Evolutionary conservation across 768 basidiomycete species (phyloP).

Genomic region (Naganishia onofrii): DNA sequence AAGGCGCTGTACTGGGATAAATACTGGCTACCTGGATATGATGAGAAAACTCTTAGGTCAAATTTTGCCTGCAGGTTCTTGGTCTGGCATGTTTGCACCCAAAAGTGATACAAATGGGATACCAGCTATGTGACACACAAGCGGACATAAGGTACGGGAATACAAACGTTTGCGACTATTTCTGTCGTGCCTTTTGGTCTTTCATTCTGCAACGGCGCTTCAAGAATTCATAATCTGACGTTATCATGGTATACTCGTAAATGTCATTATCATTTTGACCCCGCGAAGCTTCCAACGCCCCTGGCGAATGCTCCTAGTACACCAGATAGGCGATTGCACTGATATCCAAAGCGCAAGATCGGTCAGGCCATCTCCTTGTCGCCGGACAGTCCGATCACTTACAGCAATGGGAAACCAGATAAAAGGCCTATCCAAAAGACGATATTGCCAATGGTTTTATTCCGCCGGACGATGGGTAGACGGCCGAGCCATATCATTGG

Average conservation of each 20-base stretch:
- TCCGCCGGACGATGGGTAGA: slow-evolving; percentile 70
- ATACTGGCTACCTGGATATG: too few relatives aligned
- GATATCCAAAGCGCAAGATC: neutral
- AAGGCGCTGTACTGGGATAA: too few relatives aligned
- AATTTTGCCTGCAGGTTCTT: too few relatives aligned
- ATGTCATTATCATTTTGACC: neutral
- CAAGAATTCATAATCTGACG: too few relatives aligned
- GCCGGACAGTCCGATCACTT: slow-evolving; percentile 28
- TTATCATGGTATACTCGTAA: neutral
- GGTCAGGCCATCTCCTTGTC: neutral
- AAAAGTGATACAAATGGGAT: too few relatives aligned
- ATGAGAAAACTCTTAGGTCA: too few relatives aligned
- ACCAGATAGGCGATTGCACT: slow-evolving; percentile 32
- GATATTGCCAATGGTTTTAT: slow-evolving; percentile 67
- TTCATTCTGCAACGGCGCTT: too few relatives aligned
- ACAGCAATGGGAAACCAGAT: slow-evolving; percentile 82
- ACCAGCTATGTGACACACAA: too few relatives aligned
- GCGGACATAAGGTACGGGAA: too few relatives aligned
- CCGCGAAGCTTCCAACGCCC: neutral
- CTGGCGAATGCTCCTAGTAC: slow-evolving; percentile 1
- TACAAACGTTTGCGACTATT: too few relatives aligned
- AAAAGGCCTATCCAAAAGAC: slow-evolving; percentile 89
- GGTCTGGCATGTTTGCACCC: too few relatives aligned
- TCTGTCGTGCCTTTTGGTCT: neutral
- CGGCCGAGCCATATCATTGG: slow-evolving; percentile 82